Base-by-base conservation (phyloP, 768 basidiomycete species). In the Podaxis pistillaris region DNA sequence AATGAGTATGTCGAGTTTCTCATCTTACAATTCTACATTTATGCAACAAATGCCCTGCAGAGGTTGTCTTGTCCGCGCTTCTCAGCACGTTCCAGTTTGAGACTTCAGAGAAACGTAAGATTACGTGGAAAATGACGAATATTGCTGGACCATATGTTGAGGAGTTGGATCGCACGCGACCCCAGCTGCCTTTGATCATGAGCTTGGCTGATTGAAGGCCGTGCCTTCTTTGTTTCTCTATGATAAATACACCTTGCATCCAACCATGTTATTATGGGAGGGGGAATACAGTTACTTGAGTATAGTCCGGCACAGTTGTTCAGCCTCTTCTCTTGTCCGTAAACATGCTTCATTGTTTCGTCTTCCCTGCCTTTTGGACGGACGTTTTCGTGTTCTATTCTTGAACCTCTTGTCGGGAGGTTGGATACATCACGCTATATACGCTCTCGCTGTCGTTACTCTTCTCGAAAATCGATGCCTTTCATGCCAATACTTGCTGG, bases 1-100 rank as follows among this genome's bases (percentile, higher is more conserved):
- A 65, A 79, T 81, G 70, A 82, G 81, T 82, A 65, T n/a, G 76
- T 73, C 30, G 22, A 41, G 15, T 28, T 44, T n/a, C 15, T 17
- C 41, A 17, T 44, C 41, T 17, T 6, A 44, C 6, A 44, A n/a
- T 19, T 5, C 17, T 44, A 6, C n/a, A n/a, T 13, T 44, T 15
- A 44, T 17, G 41, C 41, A 44, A 17, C 26, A n/a, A 12, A 44
- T 17, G 4, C 41, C 15, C 13, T 38, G 19, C 62, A 74, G 73
- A 75, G 64, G 67, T 72, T 15, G 69, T 72, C 0, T 49, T 75
- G n/a, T 66, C 69, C 0, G 59, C 69, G 3, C 64, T 75, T 9
- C 58, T 75, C n/a, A 64, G 68, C 17, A 60, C 61, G 19, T 74
- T 75, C 68, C 63, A 65, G n/a, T 72, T 75, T 49, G 66, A 65